A percentile compares a stretch with the other conserved stretches of the same genome.
phyloP scores from a whole-genome alignment of 176 grass and related monocot genomes.

The Metroxylon sagu region DNA sequence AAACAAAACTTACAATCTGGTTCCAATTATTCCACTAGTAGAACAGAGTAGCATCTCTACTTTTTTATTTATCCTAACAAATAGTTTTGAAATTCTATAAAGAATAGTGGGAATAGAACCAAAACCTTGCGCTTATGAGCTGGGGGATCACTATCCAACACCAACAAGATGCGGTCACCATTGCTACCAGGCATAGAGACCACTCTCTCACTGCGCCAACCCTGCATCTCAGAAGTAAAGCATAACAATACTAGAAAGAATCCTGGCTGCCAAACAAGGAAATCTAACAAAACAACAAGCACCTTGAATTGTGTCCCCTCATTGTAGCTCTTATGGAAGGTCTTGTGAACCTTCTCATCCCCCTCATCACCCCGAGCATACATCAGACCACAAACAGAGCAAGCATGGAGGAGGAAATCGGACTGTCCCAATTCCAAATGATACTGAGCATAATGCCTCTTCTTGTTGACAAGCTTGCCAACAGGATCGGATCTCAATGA shows the following conservation, averaged over 20 bases:
- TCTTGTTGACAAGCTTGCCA: conserved; percentile 45
- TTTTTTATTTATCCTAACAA: neutral
- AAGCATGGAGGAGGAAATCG: conserved; percentile 66
- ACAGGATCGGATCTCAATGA: conserved; percentile 3
- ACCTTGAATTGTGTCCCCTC: conserved; percentile 80
- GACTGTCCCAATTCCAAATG: conserved; percentile 88
- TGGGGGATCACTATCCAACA: conserved; percentile 25
- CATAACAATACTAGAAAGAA: neutral
- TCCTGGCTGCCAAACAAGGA: no score
- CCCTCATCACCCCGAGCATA: conserved; percentile 59
- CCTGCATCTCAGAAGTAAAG: conserved; percentile 19
- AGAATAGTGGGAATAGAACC: neutral
- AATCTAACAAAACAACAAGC: neutral
- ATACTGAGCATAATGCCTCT: conserved; percentile 77
- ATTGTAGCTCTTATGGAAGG: conserved; percentile 60
- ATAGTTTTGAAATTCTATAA: neutral
- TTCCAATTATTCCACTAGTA: no score
- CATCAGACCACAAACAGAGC: conserved; percentile 74
- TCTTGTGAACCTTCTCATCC: conserved; percentile 77
- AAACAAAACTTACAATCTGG: no score
- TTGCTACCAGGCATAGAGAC: conserved; percentile 26
- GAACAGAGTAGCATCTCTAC: no score
- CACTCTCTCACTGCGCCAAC: conserved; percentile 64
- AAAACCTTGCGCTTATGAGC: conserved; percentile 42
- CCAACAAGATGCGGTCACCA: conserved; percentile 39